Conservation (phyloP, 2,329 filamentous ascomycete genomes). For the Pezicula neosporulosa region DNA sequence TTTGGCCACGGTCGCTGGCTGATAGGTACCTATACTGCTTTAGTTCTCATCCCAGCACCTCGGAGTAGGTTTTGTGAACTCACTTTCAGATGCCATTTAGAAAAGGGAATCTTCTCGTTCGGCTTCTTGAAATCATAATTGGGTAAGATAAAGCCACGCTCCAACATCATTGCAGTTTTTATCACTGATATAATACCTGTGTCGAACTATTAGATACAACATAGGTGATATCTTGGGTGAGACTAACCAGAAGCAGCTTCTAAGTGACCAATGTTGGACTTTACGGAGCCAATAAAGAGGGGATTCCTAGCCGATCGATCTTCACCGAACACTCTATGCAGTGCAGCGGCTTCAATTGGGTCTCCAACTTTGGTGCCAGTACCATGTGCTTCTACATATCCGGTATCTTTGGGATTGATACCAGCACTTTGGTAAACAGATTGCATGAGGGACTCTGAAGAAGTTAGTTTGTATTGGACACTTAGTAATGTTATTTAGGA, state of each 20-base stretch:
- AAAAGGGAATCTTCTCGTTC: slow-evolving; percentile 34
- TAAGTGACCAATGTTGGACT: slow-evolving; percentile 24
- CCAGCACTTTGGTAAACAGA: slow-evolving; percentile 11
- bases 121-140: slow-evolving; percentile 30
- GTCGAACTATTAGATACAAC: not conserved
- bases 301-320: slow-evolving; percentile 17
- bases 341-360: slow-evolving; percentile 19
- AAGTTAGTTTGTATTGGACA: slow-evolving; percentile 8
- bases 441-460: slow-evolving; percentile 21
- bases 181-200: slow-evolving; percentile 23
- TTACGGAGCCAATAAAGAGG: slow-evolving; percentile 21
- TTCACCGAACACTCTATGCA: slow-evolving; percentile 22
- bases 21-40: slow-evolving; percentile 21
- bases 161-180: slow-evolving; percentile 25
- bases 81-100: slow-evolving; percentile 35
- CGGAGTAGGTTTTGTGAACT: not conserved
- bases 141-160: slow-evolving; percentile 24
- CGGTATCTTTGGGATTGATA: slow-evolving; percentile 11
- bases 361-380: slow-evolving; percentile 19
- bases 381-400: slow-evolving; percentile 16
- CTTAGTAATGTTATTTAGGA: not conserved
- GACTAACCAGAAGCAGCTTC: slow-evolving; percentile 21
- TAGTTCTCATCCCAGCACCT: slow-evolving; percentile 1
- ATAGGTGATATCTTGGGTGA: too few species aligned
- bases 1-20: slow-evolving; percentile 24